These are phyloP conservation scores for Saccharata proteae DNA, from an alignment of 2,329 filamentous ascomycete species.

Conservation along the genomic window DNA sequence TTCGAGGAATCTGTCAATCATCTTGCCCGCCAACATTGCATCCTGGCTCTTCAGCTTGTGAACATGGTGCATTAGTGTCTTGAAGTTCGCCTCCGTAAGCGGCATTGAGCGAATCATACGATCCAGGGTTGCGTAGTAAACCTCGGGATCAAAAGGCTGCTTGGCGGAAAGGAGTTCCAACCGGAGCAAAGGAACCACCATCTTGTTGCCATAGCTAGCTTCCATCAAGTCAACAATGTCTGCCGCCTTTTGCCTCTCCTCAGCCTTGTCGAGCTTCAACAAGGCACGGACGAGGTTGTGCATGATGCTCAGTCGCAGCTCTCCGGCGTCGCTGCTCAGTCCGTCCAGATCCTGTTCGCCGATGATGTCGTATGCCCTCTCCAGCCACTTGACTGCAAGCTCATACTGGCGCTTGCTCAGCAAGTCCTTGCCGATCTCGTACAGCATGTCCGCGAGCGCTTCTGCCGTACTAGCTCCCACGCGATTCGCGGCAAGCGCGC, in stretches of 20 bases:
- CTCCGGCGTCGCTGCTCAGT: conserved; percentile 46
- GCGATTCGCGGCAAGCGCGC: conserved; percentile 34
- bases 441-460: conserved; percentile 53
- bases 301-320: conserved; percentile 54
- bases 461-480: conserved; percentile 36
- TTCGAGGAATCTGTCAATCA: conserved; percentile 53
- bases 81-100: conserved; percentile 52
- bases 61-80: conserved; percentile 54
- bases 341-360: conserved; percentile 42
- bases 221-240: conserved; percentile 51
- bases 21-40: conserved; percentile 23
- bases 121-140: conserved; percentile 20
- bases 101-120: conserved; percentile 50
- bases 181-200: conserved; percentile 54
- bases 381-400: conserved; percentile 59
- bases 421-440: conserved; percentile 57
- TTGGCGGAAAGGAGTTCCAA: conserved; percentile 52
- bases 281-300: conserved; percentile 49
- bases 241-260: conserved; percentile 40
- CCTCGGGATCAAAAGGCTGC: conserved; percentile 21
- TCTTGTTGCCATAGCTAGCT: conserved; percentile 49
- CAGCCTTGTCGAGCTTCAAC: conserved; percentile 34
- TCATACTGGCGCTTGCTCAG: conserved; percentile 40
- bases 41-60: conserved; percentile 43
- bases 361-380: conserved; percentile 51